Percentiles rank a stretch among this genome's conserved stretches.
Conservation (phyloP, 1,139 yeast genomes). For the Protomyces macrosporus region DNA sequence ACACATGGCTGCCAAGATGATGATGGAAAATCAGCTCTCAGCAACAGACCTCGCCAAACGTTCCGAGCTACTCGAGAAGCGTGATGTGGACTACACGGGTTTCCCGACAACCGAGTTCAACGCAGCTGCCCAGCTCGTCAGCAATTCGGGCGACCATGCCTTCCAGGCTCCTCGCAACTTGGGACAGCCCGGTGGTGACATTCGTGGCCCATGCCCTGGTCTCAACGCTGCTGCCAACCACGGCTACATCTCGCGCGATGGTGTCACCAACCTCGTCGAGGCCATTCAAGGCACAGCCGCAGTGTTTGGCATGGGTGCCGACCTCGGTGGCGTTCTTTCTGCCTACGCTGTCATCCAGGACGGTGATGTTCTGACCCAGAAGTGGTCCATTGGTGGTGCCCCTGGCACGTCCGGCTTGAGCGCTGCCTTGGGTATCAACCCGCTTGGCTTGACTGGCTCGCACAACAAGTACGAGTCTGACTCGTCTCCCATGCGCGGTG, state of each 20-base stretch:
- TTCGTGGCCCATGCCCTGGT: conserved; percentile 23
- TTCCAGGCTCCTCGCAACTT: conserved; percentile 10
- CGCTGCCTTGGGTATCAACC: neutral
- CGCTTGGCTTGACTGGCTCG: conserved; percentile 11
- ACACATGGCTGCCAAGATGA: conserved; percentile 19
- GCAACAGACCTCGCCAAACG: neutral
- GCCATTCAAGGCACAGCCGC: conserved; percentile 18
- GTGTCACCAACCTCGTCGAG: conserved; percentile 11
- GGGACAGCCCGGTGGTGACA: conserved; percentile 13
- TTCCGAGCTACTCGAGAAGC: conserved; percentile 5
- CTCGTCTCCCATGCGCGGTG: conserved; percentile 21
- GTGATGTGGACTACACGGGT: conserved; percentile 14
- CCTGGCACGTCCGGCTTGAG: neutral
- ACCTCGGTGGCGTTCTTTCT: conserved; percentile 13
- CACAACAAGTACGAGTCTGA: conserved; percentile 26
- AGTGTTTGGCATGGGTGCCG: conserved; percentile 17
- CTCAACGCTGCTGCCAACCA: conserved; percentile 22
- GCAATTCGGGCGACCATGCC: conserved; percentile 6
- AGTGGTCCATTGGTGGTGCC: conserved; percentile 23
- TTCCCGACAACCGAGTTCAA: conserved; percentile 11
- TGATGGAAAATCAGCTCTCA: neutral
- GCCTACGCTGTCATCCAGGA: conserved; percentile 15
- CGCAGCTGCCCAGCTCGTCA: conserved; percentile 9
- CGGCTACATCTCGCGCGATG: conserved; percentile 13
- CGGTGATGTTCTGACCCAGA: conserved; percentile 6